Base-by-base conservation (phyloP, 192 early-diverging fungal species). In the Gonapodya sp. region DNA sequence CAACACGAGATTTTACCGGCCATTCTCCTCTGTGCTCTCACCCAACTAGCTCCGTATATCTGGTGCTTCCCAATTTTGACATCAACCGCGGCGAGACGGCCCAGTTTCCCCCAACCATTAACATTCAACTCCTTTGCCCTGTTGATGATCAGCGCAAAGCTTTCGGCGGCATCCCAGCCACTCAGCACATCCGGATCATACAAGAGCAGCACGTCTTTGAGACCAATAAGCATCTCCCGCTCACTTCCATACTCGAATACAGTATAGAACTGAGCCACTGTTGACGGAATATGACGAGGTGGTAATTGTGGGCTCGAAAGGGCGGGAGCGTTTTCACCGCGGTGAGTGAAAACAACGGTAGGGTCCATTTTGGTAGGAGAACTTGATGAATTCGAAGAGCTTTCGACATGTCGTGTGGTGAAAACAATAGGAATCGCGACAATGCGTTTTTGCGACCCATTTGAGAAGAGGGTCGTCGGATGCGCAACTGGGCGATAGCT, bases 11-110 rank as follows among this genome's bases (percentile, higher is more conserved):
- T 31, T 33, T 18, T 77, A 34, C 75, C 34, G 2, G 75, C 75
- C 75, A 77, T 77, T 34, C 75, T 77, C 31, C 75, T 2, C 31
- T 77, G 75, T 31, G 30, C 75, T 34, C 75, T 77, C 30, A 77
- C 75, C 75, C 75, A 77, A 33, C 34, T 34, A 8, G 75, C 18
- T 14, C 75, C 30, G 31, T 77, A 77, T 18, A 77, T 77, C 31
- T 77, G 75, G 8, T 77, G 18, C 75, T 31, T 2, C 8, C 75
- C 75, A 34, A 34, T 31, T 33, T 77, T 77, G 31, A 34, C 34
- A 2, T 77, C 75, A 2, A 77, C 8, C 16, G 18, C 30, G 8
- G 75, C 30, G 8, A 77, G 18, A 16, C 75, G 16, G 14, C 75
- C 75, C 75, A 77, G 75, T 18, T 34, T 18, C 18, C 34, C 34